Evolutionary conservation across 371 early-diverging fungal species (phyloP), one percentile per base, ranked within the genome.

Genomic region (Nematocida sp.): DNA sequence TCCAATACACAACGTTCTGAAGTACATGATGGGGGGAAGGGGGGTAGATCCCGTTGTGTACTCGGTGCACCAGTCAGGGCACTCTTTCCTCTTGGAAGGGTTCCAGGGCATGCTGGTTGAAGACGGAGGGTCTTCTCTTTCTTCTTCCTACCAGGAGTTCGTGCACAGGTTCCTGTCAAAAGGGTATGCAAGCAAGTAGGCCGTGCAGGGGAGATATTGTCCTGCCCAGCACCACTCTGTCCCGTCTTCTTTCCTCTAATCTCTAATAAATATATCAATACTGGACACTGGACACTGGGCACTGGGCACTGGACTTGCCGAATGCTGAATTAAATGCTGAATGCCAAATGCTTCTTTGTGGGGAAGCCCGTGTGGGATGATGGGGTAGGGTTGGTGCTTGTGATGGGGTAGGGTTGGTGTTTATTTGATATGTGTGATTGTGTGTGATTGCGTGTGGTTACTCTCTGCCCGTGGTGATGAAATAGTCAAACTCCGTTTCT

Each of bases 401-500:
- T 11, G 43, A 13, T 41, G 13, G 43, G 43, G 43, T 41, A 13
- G 11, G 43, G 43, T 41, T 41, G 11, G 43, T 11, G 11, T 41
- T 41, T 11, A n/a, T 41, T 41, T 41, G 43, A n/a, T 41, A 13
- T n/a, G 13, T 41, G 43, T 41, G n/a, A 41, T 11, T 11, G 43
- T 11, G 43, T 41, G 43, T 41, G 43, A n/a, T 41, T 11, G 11
- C 13, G 13, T 41, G 43, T 41, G n/a, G 23, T 5, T 21, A 27
- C 8, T 38, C 29, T 15, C 78, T 55, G 36, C 56, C 66, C n/a
- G 40, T 5, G 4, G 51, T 79, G 77, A 84, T 81, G 17, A 77
- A 64, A 51, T 77, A 78, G 57, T 82, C 84, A 77, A 82, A 84
- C 50, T 84, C 82, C 54, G 79, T 82, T 75, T 84, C 84, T 15